Conservation (phyloP, 169 alveolate genomes). For the Eimeria tenella region DNA sequence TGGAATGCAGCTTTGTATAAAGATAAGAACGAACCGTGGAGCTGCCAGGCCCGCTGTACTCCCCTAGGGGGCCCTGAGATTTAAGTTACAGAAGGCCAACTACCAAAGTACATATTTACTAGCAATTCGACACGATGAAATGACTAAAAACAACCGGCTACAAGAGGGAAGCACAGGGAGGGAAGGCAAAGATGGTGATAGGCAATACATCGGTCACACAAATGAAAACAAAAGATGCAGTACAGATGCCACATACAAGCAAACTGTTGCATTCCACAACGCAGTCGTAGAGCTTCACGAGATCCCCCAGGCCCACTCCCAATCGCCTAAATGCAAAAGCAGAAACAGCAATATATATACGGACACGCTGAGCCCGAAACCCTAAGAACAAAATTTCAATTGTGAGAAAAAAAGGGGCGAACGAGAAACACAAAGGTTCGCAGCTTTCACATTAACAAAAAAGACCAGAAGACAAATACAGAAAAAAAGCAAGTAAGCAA, state of each 20-base stretch:
- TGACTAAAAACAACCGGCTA: not conserved
- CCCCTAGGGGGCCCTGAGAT: slow-evolving; percentile 6
- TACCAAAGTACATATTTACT: not conserved
- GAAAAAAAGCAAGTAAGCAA: not conserved
- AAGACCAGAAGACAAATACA: not conserved
- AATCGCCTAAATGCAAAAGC: not conserved
- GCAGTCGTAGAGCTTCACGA: slow-evolving; percentile 77
- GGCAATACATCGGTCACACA: not conserved
- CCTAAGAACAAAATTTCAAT: not conserved
- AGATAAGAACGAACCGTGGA: slow-evolving; percentile 15
- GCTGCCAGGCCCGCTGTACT: slow-evolving; percentile 39
- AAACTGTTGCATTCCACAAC: slow-evolving; percentile 79
- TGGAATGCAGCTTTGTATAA: slow-evolving; percentile 10
- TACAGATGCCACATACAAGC: not conserved
- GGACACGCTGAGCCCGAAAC: not conserved
- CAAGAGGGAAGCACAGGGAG: not conserved
- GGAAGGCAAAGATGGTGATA: not conserved
- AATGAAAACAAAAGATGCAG: not conserved
- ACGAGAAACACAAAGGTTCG: too few species aligned
- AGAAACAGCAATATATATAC: not conserved
- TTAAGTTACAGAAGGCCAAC: not conserved
- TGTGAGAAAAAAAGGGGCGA: too few species aligned
- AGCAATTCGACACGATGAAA: not conserved
- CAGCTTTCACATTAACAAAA: too few species aligned
- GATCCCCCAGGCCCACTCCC: slow-evolving; percentile 72